Evolutionary conservation across 805 yeast species (phyloP).

Genomic region (Myxozyma nipponensis): DNA sequence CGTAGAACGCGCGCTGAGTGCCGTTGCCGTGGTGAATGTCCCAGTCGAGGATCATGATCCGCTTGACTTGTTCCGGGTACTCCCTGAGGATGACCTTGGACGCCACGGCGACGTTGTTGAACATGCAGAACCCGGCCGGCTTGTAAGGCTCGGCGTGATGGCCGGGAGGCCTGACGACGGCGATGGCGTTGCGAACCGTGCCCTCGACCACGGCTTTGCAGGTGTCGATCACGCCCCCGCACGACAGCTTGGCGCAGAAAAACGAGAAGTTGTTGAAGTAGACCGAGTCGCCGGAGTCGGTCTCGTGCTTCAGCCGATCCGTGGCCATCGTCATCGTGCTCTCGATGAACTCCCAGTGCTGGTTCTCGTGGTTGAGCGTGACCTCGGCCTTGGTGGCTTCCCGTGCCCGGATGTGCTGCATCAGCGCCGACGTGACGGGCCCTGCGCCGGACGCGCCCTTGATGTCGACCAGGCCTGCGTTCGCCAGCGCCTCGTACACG

Average conservation of each 20-base stretch:
- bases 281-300: constrained; percentile 90
- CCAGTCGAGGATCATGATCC: constrained; percentile 88
- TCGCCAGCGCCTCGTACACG: constrained; percentile 88
- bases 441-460: constrained; percentile 66
- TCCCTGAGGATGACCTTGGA: constrained; percentile 75
- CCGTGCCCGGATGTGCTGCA: constrained; percentile 85
- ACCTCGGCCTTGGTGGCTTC: constrained; percentile 88
- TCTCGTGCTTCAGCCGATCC: constrained; percentile 70
- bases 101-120: constrained; percentile 96
- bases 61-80: constrained; percentile 84
- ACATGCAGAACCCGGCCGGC: constrained; percentile 95
- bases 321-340: constrained; percentile 74
- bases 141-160: constrained; percentile 98
- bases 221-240: constrained; percentile 97
- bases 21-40: constrained; percentile 99
- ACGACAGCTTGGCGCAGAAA: constrained; percentile 81
- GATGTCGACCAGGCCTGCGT: constrained; percentile 84
- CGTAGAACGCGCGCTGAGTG: constrained; percentile 85
- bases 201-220: constrained; percentile 94
- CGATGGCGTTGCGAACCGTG: constrained; percentile 82
- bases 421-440: constrained; percentile 69
- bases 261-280: constrained; percentile 89
- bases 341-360: constrained; percentile 70
- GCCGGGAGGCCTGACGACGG: constrained; percentile 97
- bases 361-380: constrained; percentile 75